Base-by-base conservation (phyloP, 108 stramenopile genomes). In the Nitzschia inconspicua region DNA sequence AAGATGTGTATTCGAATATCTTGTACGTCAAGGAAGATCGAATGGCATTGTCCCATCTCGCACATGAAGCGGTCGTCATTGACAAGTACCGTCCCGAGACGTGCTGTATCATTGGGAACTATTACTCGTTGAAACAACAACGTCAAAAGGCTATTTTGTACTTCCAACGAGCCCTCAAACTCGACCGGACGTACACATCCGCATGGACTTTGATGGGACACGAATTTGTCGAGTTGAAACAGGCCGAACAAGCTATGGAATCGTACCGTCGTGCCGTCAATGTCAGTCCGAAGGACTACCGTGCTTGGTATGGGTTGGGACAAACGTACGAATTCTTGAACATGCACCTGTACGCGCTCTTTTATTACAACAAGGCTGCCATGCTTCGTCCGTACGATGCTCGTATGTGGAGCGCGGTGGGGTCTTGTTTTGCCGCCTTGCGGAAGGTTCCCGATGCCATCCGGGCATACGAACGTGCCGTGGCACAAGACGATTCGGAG, bases 171-270 rank as follows among this genome's bases (percentile, higher is more conserved):
- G 94, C 96, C 18, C 70, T 98, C 18, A 81, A 88, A 47, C 63
- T 97, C 22, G 83, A 99, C 81, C 86, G 85, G n/a, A 66, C 65
- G 23, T 99, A 84, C 63, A 80, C 93, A 9, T 82, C 82, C 50
- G 97, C 98, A 0, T 99, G 98, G 98, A 99, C 97, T 5, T 66
- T 99, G 27, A 89, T 98, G 79, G 98, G 98, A 28, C 98, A 99
- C 65, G 98, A 97, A 72, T 96, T 89, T 63, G 80, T 98, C 32
- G 98, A 99, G 68, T 79, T 98, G 86, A 93, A 91, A 61, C 96
- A 97, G 63, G 94, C 96, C 18, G 91, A 91, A 20, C 90, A 91
- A 11, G 98, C 98, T 22, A 94, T 98, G 60, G 97, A 98, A 66
- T 80, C 92, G n/a, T 99, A 99, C 65, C 94, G 98, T n/a, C 74